These are phyloP conservation scores for Thielaviopsis euricoi DNA, from an alignment of 2,329 filamentous ascomycete species.

Conservation along the genomic window DNA sequence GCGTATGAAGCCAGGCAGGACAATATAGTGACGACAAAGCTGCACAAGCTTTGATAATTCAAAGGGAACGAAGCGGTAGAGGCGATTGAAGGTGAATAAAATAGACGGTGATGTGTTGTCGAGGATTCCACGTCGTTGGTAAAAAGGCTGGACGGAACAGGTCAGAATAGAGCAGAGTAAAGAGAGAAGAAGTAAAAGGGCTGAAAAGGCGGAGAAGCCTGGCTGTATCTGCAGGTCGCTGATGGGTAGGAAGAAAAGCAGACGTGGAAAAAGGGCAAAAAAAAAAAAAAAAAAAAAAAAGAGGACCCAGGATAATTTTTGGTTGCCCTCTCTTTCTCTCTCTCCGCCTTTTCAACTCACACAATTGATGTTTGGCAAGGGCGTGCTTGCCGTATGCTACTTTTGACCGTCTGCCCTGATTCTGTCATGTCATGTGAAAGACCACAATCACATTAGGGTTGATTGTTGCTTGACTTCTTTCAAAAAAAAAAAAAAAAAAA, in stretches of 20 bases:
- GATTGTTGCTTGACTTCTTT: too few species aligned
- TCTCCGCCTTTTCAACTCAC: background rate
- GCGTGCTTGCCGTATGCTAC: too few species aligned
- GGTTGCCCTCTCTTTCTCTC: background rate
- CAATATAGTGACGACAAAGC: background rate
- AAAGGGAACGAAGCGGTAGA: background rate
- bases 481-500: too few species aligned
- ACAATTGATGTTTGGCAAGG: too few species aligned
- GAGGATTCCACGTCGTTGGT: background rate
- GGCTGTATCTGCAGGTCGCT: background rate
- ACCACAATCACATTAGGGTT: background rate
- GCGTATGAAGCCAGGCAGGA: background rate
- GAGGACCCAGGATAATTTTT: background rate
- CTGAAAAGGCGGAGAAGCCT: background rate
- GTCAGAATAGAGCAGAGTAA: background rate
- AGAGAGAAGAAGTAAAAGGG: background rate
- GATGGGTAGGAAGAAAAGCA: background rate
- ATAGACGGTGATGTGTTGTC: background rate
- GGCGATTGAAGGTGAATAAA: background rate
- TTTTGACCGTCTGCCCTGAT: background rate
- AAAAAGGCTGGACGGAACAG: background rate
- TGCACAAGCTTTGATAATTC: background rate
- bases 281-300: background rate
- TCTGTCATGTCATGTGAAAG: background rate
- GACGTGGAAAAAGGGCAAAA: too few species aligned